Conservation (phyloP, 495 filamentous ascomycete species). For the Podospora conica region DNA sequence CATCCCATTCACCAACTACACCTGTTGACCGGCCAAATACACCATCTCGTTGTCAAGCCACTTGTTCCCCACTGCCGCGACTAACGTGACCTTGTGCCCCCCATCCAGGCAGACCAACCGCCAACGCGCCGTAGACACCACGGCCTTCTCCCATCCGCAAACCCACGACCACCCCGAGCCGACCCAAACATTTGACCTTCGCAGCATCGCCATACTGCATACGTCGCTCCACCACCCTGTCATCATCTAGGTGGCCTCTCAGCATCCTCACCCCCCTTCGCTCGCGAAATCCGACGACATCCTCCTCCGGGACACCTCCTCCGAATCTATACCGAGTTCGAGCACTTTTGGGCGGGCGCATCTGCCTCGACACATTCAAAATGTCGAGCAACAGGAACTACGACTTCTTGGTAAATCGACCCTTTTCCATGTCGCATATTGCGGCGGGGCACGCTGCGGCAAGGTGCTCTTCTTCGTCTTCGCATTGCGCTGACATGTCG, state of each 20-base stretch:
- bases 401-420: conserved; percentile 78
- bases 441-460: background rate
- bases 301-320: background rate
- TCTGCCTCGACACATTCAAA: conserved; percentile 15
- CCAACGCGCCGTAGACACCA: background rate
- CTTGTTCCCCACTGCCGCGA: background rate
- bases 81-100: background rate
- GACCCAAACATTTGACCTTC: background rate
- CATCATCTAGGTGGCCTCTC: background rate
- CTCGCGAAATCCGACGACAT: background rate
- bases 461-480: background rate
- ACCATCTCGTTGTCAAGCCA: background rate
- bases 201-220: background rate
- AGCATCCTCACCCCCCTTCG: background rate
- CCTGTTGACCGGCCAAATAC: background rate
- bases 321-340: background rate
- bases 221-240: background rate
- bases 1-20: background rate
- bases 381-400: conserved; percentile 99
- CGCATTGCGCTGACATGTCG: background rate
- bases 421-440: conserved; percentile 2
- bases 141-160: background rate
- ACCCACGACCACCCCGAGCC: background rate
- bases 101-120: background rate
- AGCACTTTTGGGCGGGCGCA: background rate